A percentile compares a stretch with the other conserved stretches of the same genome.
phyloP scores from a whole-genome alignment of 2,329 filamentous ascomycete genomes.

The Aspergillus floridensis region DNA sequence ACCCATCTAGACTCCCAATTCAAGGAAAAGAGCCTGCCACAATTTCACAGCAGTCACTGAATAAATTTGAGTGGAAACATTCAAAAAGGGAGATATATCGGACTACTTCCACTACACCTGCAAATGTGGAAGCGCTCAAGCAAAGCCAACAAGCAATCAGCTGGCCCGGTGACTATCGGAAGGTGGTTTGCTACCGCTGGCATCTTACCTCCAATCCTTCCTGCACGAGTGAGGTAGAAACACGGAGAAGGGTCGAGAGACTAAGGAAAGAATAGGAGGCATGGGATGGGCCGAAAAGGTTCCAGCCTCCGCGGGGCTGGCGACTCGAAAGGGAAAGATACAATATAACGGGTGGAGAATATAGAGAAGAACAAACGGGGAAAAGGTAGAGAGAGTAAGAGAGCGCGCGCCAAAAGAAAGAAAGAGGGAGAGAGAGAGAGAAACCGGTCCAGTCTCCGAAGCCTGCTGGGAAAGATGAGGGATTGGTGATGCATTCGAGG shows the following conservation, averaged over 20 bases:
- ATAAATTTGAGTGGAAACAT: no score
- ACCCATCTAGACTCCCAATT: no score
- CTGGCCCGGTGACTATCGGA: constrained; percentile 2
- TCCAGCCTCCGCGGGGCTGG: constrained; percentile 2
- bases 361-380: not conserved
- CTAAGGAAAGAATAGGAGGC: constrained; percentile 21
- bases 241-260: constrained; percentile 12
- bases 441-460: not conserved
- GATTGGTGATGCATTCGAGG: not conserved
- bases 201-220: constrained; percentile 3
- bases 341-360: constrained; percentile 2
- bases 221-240: constrained; percentile 9
- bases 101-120: not conserved
- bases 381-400: not conserved
- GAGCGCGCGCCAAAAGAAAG: not conserved
- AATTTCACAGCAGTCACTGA: not conserved
- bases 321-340: constrained; percentile 1
- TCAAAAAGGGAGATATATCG: no score
- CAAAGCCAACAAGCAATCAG: constrained; percentile 1
- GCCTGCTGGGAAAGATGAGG: not conserved
- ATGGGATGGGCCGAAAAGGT: constrained; percentile 1
- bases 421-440: not conserved
- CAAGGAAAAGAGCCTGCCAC: not conserved
- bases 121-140: not conserved
- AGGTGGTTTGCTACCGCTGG: not conserved